Evolutionary conservation across 179 eudicot genomes (phyloP), one percentile per base, ranked within the genome.

Genomic region (Drosera spatulata): DNA sequence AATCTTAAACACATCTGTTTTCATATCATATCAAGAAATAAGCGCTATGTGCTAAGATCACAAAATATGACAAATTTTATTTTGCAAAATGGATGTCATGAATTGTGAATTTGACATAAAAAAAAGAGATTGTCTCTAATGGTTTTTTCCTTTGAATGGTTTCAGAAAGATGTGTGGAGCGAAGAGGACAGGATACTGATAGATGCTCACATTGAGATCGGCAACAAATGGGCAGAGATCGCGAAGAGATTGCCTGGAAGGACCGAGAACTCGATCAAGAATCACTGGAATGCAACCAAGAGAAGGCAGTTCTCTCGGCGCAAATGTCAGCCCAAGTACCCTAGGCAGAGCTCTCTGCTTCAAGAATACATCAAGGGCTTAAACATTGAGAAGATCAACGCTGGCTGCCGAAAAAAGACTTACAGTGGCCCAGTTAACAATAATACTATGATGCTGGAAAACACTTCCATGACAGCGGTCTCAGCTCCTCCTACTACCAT

Each of bases 181-280:
- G 95, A 84, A 72, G 99, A 93, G 61, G 99, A 93, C 63, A 77
- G 54, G 58, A 73, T 88, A 7, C 72, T 93, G 49, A 84, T 89
- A 40, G 63, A 78, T 49, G 79, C 85, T 14, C 99, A 93, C 64
- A 42, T 63, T 50, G 74, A 78, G 15, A 68, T 78, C 47, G 82
- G 79, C 6, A 74, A 75, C 74, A 78, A 73, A 66, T 63, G 79
- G 69, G 77, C 85, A 4, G 82, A 81, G 61, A 78, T 81, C n/a
- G 80, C 85, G 5, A 75, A 71, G 57, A 63, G 56, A 37, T 61
- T 81, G 1, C 85, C 82, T 1, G 85, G 85, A 39, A 71, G 99
- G 56, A 93, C 99, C 0, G 99, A 93, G 57, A 93, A 93, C 69
- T 82, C 99, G 2, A 86, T 89, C 59, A 93, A 93, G 68, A 93